These are phyloP conservation scores for Taphrina communis DNA, from an alignment of 1,139 yeast species.

Conservation along the genomic window DNA sequence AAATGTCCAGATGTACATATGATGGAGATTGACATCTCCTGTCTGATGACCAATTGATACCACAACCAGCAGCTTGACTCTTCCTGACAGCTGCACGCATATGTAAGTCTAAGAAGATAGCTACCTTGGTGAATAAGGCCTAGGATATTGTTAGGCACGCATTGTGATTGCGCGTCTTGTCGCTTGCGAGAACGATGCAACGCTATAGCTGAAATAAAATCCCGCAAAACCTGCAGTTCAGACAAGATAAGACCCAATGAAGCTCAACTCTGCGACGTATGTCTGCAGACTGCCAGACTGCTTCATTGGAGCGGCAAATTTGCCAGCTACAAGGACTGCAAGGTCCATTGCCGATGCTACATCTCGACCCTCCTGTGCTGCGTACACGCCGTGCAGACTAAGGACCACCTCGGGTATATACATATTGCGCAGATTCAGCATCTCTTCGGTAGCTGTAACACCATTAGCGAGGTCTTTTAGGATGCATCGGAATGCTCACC, in stretches of 20 bases:
- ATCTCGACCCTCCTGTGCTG: conserved; percentile 36
- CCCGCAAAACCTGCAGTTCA: not conserved
- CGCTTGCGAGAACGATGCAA: not conserved
- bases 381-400: conserved; percentile 41
- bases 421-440: conserved; percentile 35
- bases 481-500: conserved; percentile 9
- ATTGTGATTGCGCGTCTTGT: no score
- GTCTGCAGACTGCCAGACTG: conserved; percentile 27
- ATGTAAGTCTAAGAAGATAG: no score
- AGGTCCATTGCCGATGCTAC: conserved; percentile 30
- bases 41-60: no score
- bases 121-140: no score
- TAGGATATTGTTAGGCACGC: no score
- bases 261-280: conserved; percentile 32
- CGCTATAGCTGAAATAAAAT: no score
- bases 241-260: conserved; percentile 25
- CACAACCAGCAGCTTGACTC: no score
- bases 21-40: no score
- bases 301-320: conserved; percentile 29
- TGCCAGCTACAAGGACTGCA: conserved; percentile 33
- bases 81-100: no score
- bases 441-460: conserved; percentile 17
- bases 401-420: conserved; percentile 41
- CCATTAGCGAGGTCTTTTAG: not conserved
- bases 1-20: no score